A percentile compares a stretch with the other conserved stretches of the same genome.
Evolutionary conservation across 2,329 filamentous ascomycete species (phyloP).

Genomic region (Aureobasidium namibiae): DNA sequence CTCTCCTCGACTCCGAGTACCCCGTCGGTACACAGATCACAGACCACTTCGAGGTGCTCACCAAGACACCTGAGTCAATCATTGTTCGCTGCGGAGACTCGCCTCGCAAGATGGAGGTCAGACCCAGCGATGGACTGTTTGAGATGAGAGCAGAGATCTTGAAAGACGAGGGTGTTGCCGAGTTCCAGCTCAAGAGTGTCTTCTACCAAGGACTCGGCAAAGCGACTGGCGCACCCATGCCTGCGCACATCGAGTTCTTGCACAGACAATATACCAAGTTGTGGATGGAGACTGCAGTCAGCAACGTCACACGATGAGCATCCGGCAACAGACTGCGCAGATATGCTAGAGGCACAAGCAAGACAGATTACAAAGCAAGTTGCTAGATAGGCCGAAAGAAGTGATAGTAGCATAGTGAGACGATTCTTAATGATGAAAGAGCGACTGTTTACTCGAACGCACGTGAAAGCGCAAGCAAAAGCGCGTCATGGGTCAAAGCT

Average conservation of each 20-base stretch:
- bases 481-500: conserved; percentile 5
- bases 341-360: neutral
- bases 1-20: conserved; percentile 51
- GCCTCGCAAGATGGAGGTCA: conserved; percentile 48
- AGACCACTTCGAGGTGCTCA: conserved; percentile 65
- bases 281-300: conserved; percentile 46
- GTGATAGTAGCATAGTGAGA: neutral
- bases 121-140: conserved; percentile 58
- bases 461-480: conserved; percentile 5
- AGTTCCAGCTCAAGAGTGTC: conserved; percentile 57
- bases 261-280: conserved; percentile 51
- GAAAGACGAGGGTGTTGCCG: conserved; percentile 49
- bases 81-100: conserved; percentile 59
- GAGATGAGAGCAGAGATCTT: conserved; percentile 56
- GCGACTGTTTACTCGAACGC: neutral
- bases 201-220: conserved; percentile 50
- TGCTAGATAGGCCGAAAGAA: neutral
- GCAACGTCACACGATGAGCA: conserved; percentile 26
- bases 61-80: conserved; percentile 53
- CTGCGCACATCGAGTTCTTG: conserved; percentile 39
- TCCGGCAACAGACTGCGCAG: neutral
- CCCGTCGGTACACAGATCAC: conserved; percentile 56
- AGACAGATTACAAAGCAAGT: neutral
- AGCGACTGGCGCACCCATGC: conserved; percentile 37
- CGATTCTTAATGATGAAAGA: neutral